These are phyloP conservation scores for Nakazawaea holstii DNA, from an alignment of 805 yeast species.

Conservation along the genomic window DNA sequence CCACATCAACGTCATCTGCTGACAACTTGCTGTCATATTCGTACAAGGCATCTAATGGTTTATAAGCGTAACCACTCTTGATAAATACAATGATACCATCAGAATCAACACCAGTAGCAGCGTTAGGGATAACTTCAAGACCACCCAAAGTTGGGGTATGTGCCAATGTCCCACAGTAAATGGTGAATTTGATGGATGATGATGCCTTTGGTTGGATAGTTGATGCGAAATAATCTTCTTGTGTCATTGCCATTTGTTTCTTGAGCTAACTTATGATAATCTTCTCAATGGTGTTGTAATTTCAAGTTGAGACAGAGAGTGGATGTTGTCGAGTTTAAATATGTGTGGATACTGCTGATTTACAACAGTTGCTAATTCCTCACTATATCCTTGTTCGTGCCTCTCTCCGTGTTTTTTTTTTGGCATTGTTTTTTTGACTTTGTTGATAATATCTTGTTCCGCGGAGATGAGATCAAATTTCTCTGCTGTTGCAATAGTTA, in stretches of 20 bases:
- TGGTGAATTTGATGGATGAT: constrained; percentile 22
- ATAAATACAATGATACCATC: constrained; percentile 48
- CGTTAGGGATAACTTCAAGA: constrained; percentile 48
- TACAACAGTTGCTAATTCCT: no score
- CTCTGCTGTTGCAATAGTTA: not conserved
- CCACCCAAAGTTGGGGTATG: constrained; percentile 62
- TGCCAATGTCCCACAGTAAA: constrained; percentile 65
- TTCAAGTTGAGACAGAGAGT: no score
- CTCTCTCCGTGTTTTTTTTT: not conserved
- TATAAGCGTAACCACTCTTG: constrained; percentile 14
- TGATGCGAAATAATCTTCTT: constrained; percentile 5
- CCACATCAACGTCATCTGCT: constrained; percentile 23
- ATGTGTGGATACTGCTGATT: no score
- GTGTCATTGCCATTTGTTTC: constrained; percentile 4
- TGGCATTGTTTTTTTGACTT: not conserved
- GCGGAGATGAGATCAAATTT: constrained; percentile 7
- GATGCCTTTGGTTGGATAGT: constrained; percentile 4
- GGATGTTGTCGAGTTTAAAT: no score
- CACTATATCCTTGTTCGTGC: not conserved
- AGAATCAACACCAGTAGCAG: constrained; percentile 58
- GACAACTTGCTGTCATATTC: constrained; percentile 14
- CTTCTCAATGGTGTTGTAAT: no score
- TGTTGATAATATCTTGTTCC: not conserved
- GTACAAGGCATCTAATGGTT: constrained; percentile 24
- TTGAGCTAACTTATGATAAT: not conserved